Conservation (phyloP, 495 filamentous ascomycete species). For the Neurospora sp. region DNA sequence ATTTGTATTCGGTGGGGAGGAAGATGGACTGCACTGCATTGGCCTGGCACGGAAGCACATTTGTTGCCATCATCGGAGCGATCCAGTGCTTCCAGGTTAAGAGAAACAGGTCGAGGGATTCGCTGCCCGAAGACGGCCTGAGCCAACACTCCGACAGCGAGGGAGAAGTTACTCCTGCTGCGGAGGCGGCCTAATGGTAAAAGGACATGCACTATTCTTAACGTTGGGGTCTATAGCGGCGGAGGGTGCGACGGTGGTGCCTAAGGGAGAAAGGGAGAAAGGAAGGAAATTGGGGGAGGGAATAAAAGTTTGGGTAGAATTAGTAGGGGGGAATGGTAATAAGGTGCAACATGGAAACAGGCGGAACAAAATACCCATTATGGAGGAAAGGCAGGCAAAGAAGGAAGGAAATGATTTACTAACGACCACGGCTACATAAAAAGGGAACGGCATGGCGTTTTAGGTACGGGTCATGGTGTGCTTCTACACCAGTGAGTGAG, state of each 20-base stretch:
- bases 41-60: conserved; percentile 65
- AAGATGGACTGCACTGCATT: conserved; percentile 60
- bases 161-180: neutral
- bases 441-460: neutral
- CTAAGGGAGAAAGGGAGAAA: no score
- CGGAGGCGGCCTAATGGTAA: neutral
- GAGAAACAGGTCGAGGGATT: conserved; percentile 20
- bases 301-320: no score
- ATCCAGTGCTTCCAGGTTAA: conserved; percentile 59
- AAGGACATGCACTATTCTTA: neutral
- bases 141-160: neutral
- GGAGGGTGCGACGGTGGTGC: no score
- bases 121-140: neutral
- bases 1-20: conserved; percentile 59
- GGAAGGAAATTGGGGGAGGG: no score
- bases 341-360: neutral
- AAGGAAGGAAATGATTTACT: neutral
- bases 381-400: neutral
- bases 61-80: conserved; percentile 60
- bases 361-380: neutral
- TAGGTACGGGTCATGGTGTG: neutral
- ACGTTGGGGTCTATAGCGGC: no score
- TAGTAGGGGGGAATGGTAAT: neutral
- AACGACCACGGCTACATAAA: neutral
- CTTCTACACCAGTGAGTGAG: neutral